Percentiles rank a stretch among this genome's conserved stretches.
Conservation (phyloP, 345 rosid genomes). For the Geranium rotundifolium region DNA sequence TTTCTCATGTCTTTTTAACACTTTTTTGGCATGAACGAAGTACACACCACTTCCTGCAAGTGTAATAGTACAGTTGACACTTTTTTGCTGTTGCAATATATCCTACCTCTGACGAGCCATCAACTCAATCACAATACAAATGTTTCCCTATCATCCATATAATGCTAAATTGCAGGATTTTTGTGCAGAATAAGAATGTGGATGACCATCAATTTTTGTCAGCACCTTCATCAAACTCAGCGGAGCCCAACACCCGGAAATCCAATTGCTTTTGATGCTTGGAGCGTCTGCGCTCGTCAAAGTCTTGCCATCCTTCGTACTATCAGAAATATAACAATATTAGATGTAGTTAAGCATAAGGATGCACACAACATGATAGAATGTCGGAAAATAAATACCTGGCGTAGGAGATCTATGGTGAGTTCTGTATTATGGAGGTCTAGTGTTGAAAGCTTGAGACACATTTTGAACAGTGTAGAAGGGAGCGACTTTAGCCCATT, state of each 20-base stretch:
- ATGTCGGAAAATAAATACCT: slow-evolving; percentile 34
- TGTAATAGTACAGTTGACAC: no score
- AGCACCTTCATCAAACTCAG: slow-evolving; percentile 85
- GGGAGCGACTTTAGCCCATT: slow-evolving; percentile 67
- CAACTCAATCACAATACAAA: no score
- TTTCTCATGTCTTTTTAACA: no score
- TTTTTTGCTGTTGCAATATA: no score
- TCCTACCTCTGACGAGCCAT: no score
- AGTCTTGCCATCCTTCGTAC: slow-evolving; percentile 75
- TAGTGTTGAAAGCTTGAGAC: slow-evolving; percentile 59
- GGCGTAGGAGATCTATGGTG: slow-evolving; percentile 60
- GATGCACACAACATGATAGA: background rate
- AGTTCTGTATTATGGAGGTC: slow-evolving; percentile 87
- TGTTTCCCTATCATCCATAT: no score
- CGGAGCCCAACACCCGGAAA: slow-evolving; percentile 54
- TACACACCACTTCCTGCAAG: no score
- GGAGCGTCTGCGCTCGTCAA: slow-evolving; percentile 55
- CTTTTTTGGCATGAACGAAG: no score
- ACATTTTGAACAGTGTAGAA: slow-evolving; percentile 39
- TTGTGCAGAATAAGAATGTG: background rate
- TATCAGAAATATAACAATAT: slow-evolving; percentile 7
- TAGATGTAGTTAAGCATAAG: background rate
- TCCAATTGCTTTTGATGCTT: slow-evolving; percentile 93
- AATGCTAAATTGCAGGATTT: no score
- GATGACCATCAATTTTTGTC: slow-evolving; percentile 47